These are phyloP conservation scores for Sclerotinia sclerotiorum DNA, from an alignment of 2,329 filamentous ascomycete genomes.

Conservation along the genomic window DNA sequence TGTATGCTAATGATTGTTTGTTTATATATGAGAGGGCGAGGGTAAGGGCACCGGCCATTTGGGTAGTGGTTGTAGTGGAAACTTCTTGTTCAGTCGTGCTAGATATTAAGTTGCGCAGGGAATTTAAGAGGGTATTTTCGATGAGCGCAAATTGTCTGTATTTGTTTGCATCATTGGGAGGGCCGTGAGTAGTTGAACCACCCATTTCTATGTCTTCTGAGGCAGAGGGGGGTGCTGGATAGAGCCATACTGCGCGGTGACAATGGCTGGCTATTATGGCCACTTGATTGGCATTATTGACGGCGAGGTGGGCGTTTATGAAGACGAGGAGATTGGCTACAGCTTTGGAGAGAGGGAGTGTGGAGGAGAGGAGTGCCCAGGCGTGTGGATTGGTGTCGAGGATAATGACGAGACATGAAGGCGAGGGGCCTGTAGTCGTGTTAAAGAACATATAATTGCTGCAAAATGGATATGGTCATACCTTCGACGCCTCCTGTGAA, in stretches of 20 bases:
- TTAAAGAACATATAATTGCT: constrained; percentile 20
- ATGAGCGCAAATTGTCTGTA: constrained; percentile 89
- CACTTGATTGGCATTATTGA: constrained; percentile 90
- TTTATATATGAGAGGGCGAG: constrained; percentile 89
- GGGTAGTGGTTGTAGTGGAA: constrained; percentile 70
- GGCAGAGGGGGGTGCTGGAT: constrained; percentile 57
- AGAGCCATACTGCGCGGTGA: constrained; percentile 85
- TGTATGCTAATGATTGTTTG: constrained; percentile 51
- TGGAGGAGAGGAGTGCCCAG: constrained; percentile 75
- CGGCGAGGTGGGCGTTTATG: constrained; percentile 92
- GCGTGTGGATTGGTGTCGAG: constrained; percentile 96
- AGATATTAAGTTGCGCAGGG: constrained; percentile 71
- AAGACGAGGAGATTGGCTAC: constrained; percentile 91
- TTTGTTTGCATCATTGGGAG: constrained; percentile 66
- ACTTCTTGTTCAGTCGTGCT: constrained; percentile 66
- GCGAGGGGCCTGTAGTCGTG: constrained; percentile 51
- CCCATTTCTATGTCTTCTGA: constrained; percentile 59
- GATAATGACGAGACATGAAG: constrained; percentile 85
- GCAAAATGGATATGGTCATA: constrained; percentile 37
- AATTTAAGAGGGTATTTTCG: constrained; percentile 74
- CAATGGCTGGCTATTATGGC: constrained; percentile 88
- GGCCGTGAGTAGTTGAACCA: constrained; percentile 41
- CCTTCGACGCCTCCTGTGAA: constrained; percentile 50
- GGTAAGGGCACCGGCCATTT: constrained; percentile 87
- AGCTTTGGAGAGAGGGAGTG: constrained; percentile 77